phyloP scores from a whole-genome alignment of 805 yeast species.

The Lipomyces lipofer region DNA sequence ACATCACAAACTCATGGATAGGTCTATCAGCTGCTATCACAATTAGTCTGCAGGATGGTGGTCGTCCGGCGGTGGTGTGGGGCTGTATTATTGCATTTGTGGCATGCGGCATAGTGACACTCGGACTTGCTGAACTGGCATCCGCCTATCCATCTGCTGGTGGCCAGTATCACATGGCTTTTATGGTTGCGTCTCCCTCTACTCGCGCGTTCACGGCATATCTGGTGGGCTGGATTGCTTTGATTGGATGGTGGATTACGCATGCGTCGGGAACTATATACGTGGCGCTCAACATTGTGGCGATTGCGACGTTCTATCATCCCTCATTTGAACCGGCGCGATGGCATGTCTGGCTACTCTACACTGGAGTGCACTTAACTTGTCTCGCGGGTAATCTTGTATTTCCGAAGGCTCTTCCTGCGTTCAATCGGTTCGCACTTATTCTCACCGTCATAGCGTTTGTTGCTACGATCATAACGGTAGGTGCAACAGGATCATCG shows the following conservation, averaged over 20 bases:
- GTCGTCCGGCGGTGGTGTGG: constrained; percentile 17
- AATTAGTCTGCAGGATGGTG: constrained; percentile 2
- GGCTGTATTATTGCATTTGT: constrained; percentile 25
- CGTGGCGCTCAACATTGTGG: constrained; percentile 29
- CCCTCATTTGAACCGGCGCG: constrained; percentile 48
- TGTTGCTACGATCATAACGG: constrained; percentile 50
- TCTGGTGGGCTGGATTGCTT: constrained; percentile 32
- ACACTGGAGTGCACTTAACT: constrained; percentile 50
- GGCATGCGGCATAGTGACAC: constrained; percentile 15
- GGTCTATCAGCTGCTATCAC: constrained; percentile 13
- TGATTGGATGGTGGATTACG: constrained; percentile 40
- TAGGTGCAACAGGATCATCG: constrained; percentile 43
- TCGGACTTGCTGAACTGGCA: constrained; percentile 26
- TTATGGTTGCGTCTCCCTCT: constrained; percentile 32
- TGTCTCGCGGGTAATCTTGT: not conserved
- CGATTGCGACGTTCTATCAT: constrained; percentile 45
- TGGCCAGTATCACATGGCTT: constrained; percentile 31
- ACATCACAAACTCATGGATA: constrained; percentile 27
- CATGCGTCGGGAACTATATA: constrained; percentile 41
- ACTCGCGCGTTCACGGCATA: constrained; percentile 33
- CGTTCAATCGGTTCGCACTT: constrained; percentile 54
- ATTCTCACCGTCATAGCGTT: constrained; percentile 46
- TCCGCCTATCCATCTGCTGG: constrained; percentile 31
- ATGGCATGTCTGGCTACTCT: constrained; percentile 51
- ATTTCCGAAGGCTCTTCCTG: constrained; percentile 41